A percentile compares a stretch with the other conserved stretches of the same genome.
These are phyloP conservation scores for Globisporangium radiosum DNA, from an alignment of 352 stramenopile genomes.

Conservation along the genomic window DNA sequence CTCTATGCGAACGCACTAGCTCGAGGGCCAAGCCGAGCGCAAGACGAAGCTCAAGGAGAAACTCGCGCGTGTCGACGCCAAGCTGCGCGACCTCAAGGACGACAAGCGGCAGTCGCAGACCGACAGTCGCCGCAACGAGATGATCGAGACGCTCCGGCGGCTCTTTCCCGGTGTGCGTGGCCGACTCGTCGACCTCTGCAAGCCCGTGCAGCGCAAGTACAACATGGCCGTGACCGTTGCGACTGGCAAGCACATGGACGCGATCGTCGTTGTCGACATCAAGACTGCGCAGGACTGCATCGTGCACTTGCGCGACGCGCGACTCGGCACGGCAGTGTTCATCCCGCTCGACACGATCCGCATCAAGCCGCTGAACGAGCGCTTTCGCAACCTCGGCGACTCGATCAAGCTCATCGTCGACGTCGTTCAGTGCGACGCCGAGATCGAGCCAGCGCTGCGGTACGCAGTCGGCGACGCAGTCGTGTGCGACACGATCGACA, in stretches of 20 bases:
- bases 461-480: constrained; percentile 96
- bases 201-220: constrained; percentile 94
- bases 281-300: constrained; percentile 84
- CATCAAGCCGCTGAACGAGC: constrained; percentile 90
- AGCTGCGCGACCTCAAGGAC: constrained; percentile 90
- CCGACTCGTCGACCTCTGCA: constrained; percentile 95
- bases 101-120: constrained; percentile 90
- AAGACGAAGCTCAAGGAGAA: constrained; percentile 68
- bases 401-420: constrained; percentile 94
- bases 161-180: constrained; percentile 92
- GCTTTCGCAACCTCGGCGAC: constrained; percentile 87
- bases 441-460: constrained; percentile 90
- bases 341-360: constrained; percentile 95
- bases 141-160: constrained; percentile 72
- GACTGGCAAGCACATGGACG: constrained; percentile 97
- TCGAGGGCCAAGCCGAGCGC: constrained; percentile 41
- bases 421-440: constrained; percentile 92
- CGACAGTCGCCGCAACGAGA: constrained; percentile 77
- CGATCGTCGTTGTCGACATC: constrained; percentile 74
- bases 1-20: constrained; percentile 15
- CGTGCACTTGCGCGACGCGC: constrained; percentile 94
- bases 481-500: constrained; percentile 94
- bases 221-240: constrained; percentile 97
- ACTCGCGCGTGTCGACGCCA: constrained; percentile 64
- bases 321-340: constrained; percentile 93